Conservation (phyloP, 768 basidiomycete species). For the Calocybe gangraenosa region DNA sequence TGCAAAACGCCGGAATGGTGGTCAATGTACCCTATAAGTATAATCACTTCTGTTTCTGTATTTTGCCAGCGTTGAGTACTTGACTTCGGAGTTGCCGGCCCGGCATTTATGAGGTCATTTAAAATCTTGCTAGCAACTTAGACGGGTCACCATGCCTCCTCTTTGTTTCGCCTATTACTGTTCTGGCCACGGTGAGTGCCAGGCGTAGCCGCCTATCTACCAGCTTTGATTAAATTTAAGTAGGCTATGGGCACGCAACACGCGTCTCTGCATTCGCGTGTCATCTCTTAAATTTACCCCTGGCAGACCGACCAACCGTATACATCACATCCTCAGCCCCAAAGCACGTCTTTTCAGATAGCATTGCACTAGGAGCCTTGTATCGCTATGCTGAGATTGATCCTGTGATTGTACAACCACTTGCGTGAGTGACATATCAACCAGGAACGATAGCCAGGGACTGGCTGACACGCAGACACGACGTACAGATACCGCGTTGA, state of each 20-base stretch:
- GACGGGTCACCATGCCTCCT: slow-evolving; percentile 17
- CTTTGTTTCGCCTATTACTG: slow-evolving; percentile 64
- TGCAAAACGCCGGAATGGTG: too few relatives aligned
- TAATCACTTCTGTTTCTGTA: too few relatives aligned
- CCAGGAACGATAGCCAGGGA: neutral
- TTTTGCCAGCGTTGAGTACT: too few relatives aligned
- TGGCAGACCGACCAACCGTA: slow-evolving; percentile 39
- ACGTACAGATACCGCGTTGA: slow-evolving; percentile 63
- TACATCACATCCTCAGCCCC: slow-evolving; percentile 76
- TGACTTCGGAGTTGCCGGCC: too few relatives aligned
- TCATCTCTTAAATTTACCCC: slow-evolving; percentile 46
- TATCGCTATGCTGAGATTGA: slow-evolving; percentile 75
- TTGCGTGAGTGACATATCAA: slow-evolving; percentile 52
- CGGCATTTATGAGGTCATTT: too few relatives aligned
- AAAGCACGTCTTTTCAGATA: slow-evolving; percentile 62
- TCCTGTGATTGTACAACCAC: slow-evolving; percentile 76
- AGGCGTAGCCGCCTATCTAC: neutral
- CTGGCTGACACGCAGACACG: slow-evolving; percentile 6
- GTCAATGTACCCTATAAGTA: too few relatives aligned
- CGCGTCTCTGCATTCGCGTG: slow-evolving; percentile 71
- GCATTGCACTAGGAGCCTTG: slow-evolving; percentile 54
- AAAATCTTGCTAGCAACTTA: neutral
- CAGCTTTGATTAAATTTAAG: neutral
- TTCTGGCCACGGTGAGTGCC: slow-evolving; percentile 62
- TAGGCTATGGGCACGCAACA: slow-evolving; percentile 83